Percentiles rank a stretch among this genome's conserved stretches.
phyloP scores from a whole-genome alignment of 495 filamentous ascomycete genomes.

The Chaetomidium leptoderma region DNA sequence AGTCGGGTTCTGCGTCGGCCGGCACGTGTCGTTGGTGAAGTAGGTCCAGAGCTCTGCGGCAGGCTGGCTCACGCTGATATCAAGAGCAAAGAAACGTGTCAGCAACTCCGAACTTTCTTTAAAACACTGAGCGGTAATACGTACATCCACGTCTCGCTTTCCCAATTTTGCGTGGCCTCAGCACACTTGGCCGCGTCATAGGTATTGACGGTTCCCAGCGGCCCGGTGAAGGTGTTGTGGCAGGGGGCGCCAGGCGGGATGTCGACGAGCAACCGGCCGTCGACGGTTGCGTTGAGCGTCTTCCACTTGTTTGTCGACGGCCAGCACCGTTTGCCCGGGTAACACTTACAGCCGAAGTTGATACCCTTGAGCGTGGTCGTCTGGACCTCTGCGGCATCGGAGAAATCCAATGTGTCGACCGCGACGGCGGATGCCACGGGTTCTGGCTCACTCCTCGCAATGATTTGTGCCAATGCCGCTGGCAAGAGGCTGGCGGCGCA shows the following conservation, averaged over 20 bases:
- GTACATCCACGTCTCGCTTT: conserved; percentile 36
- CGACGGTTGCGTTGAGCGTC: conserved; percentile 36
- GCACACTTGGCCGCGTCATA: conserved; percentile 40
- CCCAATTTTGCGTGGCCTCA: conserved; percentile 32
- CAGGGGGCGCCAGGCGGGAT: conserved; percentile 40
- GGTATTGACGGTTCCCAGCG: conserved; percentile 35
- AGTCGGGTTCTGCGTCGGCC: conserved; percentile 43
- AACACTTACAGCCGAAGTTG: conserved; percentile 43
- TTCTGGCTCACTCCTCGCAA: not conserved
- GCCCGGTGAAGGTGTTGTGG: conserved; percentile 37
- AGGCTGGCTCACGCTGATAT: conserved; percentile 25
- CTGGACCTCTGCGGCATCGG: not conserved
- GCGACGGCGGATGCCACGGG: not conserved
- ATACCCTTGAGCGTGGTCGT: conserved; percentile 18
- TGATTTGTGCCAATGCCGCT: conserved; percentile 6
- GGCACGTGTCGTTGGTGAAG: conserved; percentile 41
- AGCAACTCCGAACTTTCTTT: not conserved
- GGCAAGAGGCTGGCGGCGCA: not conserved
- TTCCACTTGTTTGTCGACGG: conserved; percentile 33
- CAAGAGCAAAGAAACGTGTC: not conserved
- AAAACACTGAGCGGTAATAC: not conserved
- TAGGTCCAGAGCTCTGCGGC: conserved; percentile 30
- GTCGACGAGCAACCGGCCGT: conserved; percentile 35
- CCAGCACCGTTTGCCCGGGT: conserved; percentile 41
- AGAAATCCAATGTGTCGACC: conserved; percentile 10